These are phyloP conservation scores for Diaporthe humulicola DNA, from an alignment of 2,329 filamentous ascomycete species.

Conservation along the genomic window DNA sequence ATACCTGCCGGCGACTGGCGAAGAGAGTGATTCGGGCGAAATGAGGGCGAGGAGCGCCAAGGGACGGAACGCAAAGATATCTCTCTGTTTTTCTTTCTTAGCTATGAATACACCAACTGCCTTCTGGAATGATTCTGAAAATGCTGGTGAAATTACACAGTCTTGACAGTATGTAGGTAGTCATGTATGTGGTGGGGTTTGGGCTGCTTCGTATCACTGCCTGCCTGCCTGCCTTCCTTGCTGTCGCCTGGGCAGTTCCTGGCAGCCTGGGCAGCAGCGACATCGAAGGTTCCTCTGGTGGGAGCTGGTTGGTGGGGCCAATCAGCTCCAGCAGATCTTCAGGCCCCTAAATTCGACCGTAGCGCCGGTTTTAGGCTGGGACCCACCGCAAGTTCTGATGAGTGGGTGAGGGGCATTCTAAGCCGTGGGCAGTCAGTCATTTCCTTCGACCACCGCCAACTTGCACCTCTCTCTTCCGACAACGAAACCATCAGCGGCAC, in stretches of 20 bases:
- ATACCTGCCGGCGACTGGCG: background rate
- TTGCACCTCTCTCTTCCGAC: constrained; percentile 26
- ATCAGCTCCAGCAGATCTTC: constrained; percentile 32
- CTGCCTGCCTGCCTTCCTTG: background rate
- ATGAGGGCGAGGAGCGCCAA: background rate
- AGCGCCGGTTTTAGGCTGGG: constrained; percentile 30
- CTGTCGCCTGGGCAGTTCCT: background rate
- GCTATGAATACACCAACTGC: constrained; percentile 37
- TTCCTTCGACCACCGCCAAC: constrained; percentile 8
- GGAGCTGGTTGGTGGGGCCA: background rate
- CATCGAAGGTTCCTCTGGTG: background rate
- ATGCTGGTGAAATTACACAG: background rate
- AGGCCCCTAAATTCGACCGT: constrained; percentile 25
- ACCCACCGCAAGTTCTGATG: constrained; percentile 40
- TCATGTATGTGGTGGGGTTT: background rate
- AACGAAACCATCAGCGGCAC: constrained; percentile 20
- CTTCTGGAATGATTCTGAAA: constrained; percentile 1
- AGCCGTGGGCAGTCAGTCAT: constrained; percentile 30
- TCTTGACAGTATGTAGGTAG: too few relatives aligned
- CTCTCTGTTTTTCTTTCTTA: constrained; percentile 19
- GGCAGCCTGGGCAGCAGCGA: constrained; percentile 2
- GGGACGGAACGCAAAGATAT: constrained; percentile 12
- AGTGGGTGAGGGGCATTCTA: constrained; percentile 37
- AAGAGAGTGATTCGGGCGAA: constrained; percentile 12
- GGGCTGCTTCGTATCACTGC: background rate